Conservation (phyloP, 2,329 filamentous ascomycete species). For the Paraphaeosphaeria minitans region DNA sequence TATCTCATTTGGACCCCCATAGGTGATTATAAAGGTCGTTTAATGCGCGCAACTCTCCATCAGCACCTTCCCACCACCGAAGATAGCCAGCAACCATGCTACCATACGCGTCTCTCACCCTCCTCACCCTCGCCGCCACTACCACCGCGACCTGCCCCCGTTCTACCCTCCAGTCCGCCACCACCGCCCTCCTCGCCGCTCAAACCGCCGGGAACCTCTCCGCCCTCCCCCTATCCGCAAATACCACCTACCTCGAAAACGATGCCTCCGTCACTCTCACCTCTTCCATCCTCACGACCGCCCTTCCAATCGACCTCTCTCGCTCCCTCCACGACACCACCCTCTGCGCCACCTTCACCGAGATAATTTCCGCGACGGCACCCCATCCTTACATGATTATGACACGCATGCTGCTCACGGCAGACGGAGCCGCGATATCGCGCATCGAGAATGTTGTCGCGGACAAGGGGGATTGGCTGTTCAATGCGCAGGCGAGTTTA, state of each 20-base stretch:
- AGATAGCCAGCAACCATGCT: background rate
- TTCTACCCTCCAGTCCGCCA: slow-evolving; percentile 19
- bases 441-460: slow-evolving; percentile 24
- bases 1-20: too few species aligned
- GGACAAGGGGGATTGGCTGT: slow-evolving; percentile 29
- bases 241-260: slow-evolving; percentile 24
- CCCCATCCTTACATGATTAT: slow-evolving; percentile 29
- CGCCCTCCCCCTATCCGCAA: slow-evolving; percentile 15
- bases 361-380: slow-evolving; percentile 24
- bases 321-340: slow-evolving; percentile 29
- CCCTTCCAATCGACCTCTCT: slow-evolving; percentile 24
- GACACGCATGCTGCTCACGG: slow-evolving; percentile 21
- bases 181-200: slow-evolving; percentile 21
- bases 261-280: slow-evolving; percentile 18
- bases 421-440: slow-evolving; percentile 11
- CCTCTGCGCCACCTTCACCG: slow-evolving; percentile 26
- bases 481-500: slow-evolving; percentile 25
- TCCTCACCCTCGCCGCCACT: slow-evolving; percentile 9
- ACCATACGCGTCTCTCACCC: background rate
- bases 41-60: too few species aligned
- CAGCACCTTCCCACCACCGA: background rate
- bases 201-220: slow-evolving; percentile 20
- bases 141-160: slow-evolving; percentile 24
- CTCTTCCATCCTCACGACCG: slow-evolving; percentile 16
- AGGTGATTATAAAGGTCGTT: too few species aligned